A percentile compares a stretch with the other conserved stretches of the same genome.
Conservation (phyloP, 768 basidiomycete genomes). For the Suillus variegatus region DNA sequence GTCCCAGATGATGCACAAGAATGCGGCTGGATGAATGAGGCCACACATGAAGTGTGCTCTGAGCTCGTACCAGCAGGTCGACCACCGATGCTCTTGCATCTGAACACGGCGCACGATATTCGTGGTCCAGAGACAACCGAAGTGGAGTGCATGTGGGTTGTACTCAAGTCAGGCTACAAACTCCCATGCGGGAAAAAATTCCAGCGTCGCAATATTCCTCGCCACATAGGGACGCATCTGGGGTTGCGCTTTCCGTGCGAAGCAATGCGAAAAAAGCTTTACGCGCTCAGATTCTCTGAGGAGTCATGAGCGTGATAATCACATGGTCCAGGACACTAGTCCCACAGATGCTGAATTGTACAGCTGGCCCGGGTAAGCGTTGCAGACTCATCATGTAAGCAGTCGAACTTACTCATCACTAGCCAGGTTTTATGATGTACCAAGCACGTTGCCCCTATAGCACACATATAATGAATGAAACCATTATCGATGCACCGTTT, state of each 20-base stretch:
- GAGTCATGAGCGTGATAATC: conserved; percentile 16
- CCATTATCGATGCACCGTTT: background rate
- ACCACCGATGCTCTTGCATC: conserved; percentile 19
- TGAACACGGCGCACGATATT: conserved; percentile 14
- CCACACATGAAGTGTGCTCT: background rate
- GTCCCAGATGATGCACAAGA: too few species aligned
- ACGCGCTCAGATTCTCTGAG: conserved; percentile 23
- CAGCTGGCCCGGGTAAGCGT: background rate
- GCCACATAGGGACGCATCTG: conserved; percentile 23
- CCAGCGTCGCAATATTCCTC: conserved; percentile 17
- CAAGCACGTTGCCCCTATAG: background rate
- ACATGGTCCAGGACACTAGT: background rate
- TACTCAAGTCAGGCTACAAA: background rate
- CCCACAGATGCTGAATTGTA: background rate
- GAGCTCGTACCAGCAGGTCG: conserved; percentile 5
- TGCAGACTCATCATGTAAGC: background rate
- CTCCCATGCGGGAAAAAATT: conserved; percentile 6
- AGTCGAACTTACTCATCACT: background rate
- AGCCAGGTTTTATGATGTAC: background rate
- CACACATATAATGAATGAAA: background rate
- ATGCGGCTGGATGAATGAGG: conserved; percentile 14
- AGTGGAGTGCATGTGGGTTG: conserved; percentile 15
- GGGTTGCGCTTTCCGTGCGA: conserved; percentile 16
- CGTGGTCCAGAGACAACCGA: background rate
- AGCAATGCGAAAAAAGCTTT: conserved; percentile 19